Evolutionary conservation across 805 yeast species (phyloP), one percentile per base, ranked within the genome.

Genomic region (Candida yuanshanica): DNA sequence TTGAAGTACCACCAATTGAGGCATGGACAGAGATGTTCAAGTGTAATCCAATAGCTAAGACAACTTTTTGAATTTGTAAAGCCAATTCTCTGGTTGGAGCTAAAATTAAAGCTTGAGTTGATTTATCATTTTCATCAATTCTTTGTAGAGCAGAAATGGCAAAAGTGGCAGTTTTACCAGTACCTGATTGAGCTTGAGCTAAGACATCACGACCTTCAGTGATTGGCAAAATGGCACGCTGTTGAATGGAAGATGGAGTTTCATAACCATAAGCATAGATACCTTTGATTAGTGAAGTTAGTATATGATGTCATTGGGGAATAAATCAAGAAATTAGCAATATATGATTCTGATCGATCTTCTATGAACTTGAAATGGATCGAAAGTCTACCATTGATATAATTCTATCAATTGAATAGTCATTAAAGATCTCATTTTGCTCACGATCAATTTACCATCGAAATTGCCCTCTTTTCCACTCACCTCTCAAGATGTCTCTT

Each of bases 101-200:
- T 54, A 91, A 76, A 53, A 93, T 88, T 62, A 93, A 76, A 47
- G 96, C 98, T 75, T 89, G 97, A 50, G 95, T 81, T 48, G 81
- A 75, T 64, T 80, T 76, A 61, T 75, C 70, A 52, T 72, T 70
- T 55, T 81, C 75, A 64, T 90, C 96, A 46, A 89, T 76, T 66
- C 75, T 76, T 66, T 79, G 83, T 59, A 80, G 74, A 58, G 81
- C 80, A 55, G 83, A 83, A 52, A 91, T 88, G 57, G 97, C 79
- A 75, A 91, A 91, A 43, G 99, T 91, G 57, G 98, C 99, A 38
- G 99, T 91, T 75, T 91, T 91, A 71, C 99, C 99, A 43, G 99
- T 91, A 72, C 99, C 99, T 37, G 96, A 88, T 74, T 91, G 99
- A 50, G 99, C 98, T 73, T 91, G 99, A 51, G 98, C 99, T 55